Base-by-base conservation (phyloP, 768 basidiomycete species). In the Termitomyces sp. region DNA sequence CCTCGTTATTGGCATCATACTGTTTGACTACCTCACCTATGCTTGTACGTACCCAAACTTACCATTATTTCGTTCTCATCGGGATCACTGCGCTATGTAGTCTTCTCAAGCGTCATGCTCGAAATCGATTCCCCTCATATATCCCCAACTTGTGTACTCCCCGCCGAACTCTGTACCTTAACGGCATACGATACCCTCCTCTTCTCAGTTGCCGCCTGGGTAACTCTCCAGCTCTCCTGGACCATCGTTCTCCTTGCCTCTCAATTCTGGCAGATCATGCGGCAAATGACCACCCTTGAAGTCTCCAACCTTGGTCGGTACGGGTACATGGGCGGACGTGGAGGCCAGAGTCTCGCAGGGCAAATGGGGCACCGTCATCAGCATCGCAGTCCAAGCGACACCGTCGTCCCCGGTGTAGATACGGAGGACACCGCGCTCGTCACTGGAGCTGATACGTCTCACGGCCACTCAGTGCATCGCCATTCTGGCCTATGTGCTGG, bases 251-350 rank as follows among this genome's bases (percentile, higher is more conserved):
- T 98, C 32, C 86, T 97, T 47, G 83, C 81, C 45, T 86, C 87
- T 4, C 96, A 99, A 65, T 77, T 87, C 49, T 96, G 92, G 91
- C 97, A 99, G 72, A 85, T 98, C 54, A 84, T 88, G 2, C 84
- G 88, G 26, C 95, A 98, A 67, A 93, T 98, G 83, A 99, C 96
- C 1, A 98, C 96, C 0, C 81, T 95, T 55, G 96, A 99, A 68
- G 93, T 98, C 3, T 88, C 88, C 58, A 99, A 99, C 68, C 85
- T 98, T 2, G 94, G 96, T 3, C 84, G 96, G 46, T 98, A 88
- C 67, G 96, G 97, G 13, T 98, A 88, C 76, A 96, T 99, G 93
- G 96, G 97, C 37, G 95, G 95, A 0, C 86, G 92, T 40, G 91
- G 86, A 0, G 84, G 85, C 20, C 82, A 85, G 2, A 84, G 80